These are phyloP conservation scores for Metschnikowia similis DNA, from an alignment of 805 yeast genomes.

Conservation along the genomic window DNA sequence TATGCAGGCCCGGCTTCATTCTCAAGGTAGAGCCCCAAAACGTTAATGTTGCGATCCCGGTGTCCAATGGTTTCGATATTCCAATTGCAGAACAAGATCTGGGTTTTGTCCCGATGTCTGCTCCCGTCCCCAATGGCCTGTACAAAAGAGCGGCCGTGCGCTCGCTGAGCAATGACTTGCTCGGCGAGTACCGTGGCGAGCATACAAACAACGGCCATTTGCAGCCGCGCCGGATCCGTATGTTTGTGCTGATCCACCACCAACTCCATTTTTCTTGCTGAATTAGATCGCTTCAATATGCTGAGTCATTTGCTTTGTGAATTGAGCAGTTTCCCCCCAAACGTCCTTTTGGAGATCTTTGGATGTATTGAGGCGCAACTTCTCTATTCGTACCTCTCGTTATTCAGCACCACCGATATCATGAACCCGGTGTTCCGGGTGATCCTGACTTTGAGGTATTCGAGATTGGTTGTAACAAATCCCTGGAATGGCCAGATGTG, in stretches of 20 bases:
- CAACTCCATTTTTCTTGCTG: background rate
- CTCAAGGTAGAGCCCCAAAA: too few species aligned
- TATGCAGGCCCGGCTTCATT: background rate
- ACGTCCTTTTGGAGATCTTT: slow-evolving; percentile 1
- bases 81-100: too few species aligned
- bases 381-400: background rate
- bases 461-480: slow-evolving; percentile 6
- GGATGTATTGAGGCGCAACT: background rate
- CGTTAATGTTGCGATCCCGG: too few species aligned
- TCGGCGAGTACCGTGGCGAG: background rate
- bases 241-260: background rate
- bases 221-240: slow-evolving; percentile 1
- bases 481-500: slow-evolving; percentile 6
- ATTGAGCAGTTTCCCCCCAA: background rate
- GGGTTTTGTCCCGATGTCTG: too few species aligned
- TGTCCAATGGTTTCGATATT: too few species aligned
- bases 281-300: background rate
- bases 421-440: slow-evolving; percentile 1
- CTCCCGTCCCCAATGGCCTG: too few species aligned
- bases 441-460: slow-evolving; percentile 4
- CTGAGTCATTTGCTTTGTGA: background rate
- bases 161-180: background rate
- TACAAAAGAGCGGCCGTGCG: too few species aligned
- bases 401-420: background rate
- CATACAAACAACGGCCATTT: background rate